Conservation (phyloP, 306 rosid species). For the peach (Prunus persica) region Prunus_persica_NCBIv2 NC_034016.1:14039001-14039500, state of each 20-base stretch:
- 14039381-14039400: not conserved
- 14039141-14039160: not conserved
- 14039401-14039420: not conserved
- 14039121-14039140: not conserved
- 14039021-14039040: not conserved
- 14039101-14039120: not conserved
- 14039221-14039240: not conserved
- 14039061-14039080: constrained; percentile 5
- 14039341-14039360: not conserved
- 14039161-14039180: not conserved
- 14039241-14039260: not conserved
- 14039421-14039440: not conserved
- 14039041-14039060: not conserved
- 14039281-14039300: not conserved
- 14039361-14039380: not conserved
- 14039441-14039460: not conserved
- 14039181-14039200: not conserved
- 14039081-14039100: not conserved
- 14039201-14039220: not conserved
- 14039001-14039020: not conserved
- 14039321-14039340: not conserved
- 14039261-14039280: not conserved
- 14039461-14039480: not conserved
- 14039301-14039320: not conserved
- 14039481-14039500: not conserved